These are phyloP conservation scores for Rhizopogon vulgaris DNA, from an alignment of 768 basidiomycete species.

Conservation along the genomic window DNA sequence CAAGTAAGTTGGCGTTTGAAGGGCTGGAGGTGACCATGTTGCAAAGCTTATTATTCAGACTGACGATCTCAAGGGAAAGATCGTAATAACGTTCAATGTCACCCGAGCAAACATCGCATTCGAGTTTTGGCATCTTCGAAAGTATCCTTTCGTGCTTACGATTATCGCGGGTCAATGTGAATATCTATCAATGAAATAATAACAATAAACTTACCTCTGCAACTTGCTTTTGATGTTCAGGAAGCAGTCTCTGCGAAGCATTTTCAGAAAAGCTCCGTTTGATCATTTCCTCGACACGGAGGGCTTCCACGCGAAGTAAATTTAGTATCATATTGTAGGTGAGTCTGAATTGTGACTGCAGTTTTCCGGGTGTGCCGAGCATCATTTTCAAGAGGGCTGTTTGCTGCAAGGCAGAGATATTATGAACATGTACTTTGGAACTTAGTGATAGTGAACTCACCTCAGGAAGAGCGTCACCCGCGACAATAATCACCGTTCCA, in stretches of 20 bases:
- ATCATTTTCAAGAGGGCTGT: slow-evolving; percentile 80
- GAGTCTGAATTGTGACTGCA: slow-evolving; percentile 92
- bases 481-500: slow-evolving; percentile 90
- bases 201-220: slow-evolving; percentile 49
- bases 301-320: slow-evolving; percentile 89
- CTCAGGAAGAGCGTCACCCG: slow-evolving; percentile 81
- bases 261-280: slow-evolving; percentile 99
- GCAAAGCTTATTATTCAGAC: slow-evolving; percentile 58
- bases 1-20: slow-evolving; percentile 63
- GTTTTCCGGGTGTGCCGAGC: slow-evolving; percentile 86
- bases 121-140: slow-evolving; percentile 53
- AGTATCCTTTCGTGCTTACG: slow-evolving; percentile 67
- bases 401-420: slow-evolving; percentile 41
- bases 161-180: slow-evolving; percentile 1
- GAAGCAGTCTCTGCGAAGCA: slow-evolving; percentile 84
- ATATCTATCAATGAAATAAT: slow-evolving; percentile 2
- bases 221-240: slow-evolving; percentile 89
- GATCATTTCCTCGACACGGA: slow-evolving; percentile 98
- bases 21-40: slow-evolving; percentile 51
- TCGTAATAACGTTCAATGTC: slow-evolving; percentile 82
- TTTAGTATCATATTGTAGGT: slow-evolving; percentile 99
- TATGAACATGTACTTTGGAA: background rate
- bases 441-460: slow-evolving; percentile 34
- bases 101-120: slow-evolving; percentile 59
- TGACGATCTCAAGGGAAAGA: slow-evolving; percentile 51